Base-by-base conservation (phyloP, 768 basidiomycete genomes). In the Mycena chlorophos region DNA sequence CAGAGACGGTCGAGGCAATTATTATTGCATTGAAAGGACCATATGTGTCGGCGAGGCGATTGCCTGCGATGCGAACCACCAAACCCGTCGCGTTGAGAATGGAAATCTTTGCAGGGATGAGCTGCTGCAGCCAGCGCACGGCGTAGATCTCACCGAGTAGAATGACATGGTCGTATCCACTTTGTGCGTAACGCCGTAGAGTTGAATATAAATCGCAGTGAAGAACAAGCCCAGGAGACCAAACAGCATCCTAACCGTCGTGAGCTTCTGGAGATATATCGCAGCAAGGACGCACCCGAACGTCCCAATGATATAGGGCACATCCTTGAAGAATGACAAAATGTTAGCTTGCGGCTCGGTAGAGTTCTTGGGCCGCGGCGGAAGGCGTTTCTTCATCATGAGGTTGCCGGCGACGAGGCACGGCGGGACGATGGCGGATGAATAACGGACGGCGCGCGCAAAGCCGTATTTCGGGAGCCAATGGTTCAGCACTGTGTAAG, bases 11-110 rank as follows among this genome's bases (percentile, higher is more conserved):
- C 23, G 72, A 73, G 31, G 65, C 63, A 0, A 72, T 69, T 13
- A 75, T 53, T 46, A 76, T 68, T 12, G 74, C 52, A 50, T 75
- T 74, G 70, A 72, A 78, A 28, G 71, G 64, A 27, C 74, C 75
- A 47, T 69, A 64, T 6, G 56, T 59, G 45, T 77, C 75, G 26
- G 75, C 76, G 6, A 73, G 60, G 51, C 69, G 65, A 25, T 70
- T 75, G 17, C 67, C 68, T 10, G 63, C 65, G 17, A 75, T 63
- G 17, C 75, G 73, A 40, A 73, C 74, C 30, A 76, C 51, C 20
- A 69, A 62, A n/a, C 72, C 66, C 5, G 69, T 63, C 10, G 71
- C 66, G 45, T 74, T 75, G 42, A 75, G 47, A 29, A 75, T 67
- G 14, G 75, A 68, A 26, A 77, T 59, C 75, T 77, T 12, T 8